Percentiles rank a stretch among this genome's conserved stretches.
Evolutionary conservation across 768 basidiomycete species (phyloP).

Genomic region (Tulasnella sp.): DNA sequence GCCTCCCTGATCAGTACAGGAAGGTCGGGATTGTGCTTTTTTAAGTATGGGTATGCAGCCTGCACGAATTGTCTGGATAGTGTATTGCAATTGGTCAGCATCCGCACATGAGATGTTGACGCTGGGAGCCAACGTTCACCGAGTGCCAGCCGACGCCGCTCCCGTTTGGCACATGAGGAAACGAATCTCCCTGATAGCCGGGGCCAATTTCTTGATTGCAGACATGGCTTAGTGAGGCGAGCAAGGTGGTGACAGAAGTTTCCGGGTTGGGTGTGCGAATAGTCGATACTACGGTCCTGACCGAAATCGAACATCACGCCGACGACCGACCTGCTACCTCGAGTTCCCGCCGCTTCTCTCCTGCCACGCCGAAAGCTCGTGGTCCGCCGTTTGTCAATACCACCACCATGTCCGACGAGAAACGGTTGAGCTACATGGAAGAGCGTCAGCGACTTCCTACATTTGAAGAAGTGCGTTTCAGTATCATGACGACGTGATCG

Average conservation of each 20-base stretch:
- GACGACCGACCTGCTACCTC: neutral
- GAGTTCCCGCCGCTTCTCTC: neutral
- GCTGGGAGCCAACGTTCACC: constrained; percentile 34
- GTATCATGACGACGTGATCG: neutral
- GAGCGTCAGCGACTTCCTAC: constrained; percentile 10
- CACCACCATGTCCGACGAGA: constrained; percentile 3
- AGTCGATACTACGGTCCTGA: constrained; percentile 2
- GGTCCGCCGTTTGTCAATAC: constrained; percentile 1
- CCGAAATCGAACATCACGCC: constrained; percentile 7
- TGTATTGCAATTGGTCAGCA: constrained; percentile 4
- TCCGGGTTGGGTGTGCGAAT: neutral
- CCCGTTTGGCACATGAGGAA: constrained; percentile 70
- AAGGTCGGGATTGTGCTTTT: constrained; percentile 76
- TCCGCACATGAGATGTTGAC: neutral
- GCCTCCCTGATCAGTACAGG: constrained; percentile 75
- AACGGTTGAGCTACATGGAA: constrained; percentile 10
- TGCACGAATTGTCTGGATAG: constrained; percentile 59
- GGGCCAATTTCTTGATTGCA: constrained; percentile 60
- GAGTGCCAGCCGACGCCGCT: constrained; percentile 61
- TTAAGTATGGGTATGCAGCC: constrained; percentile 59
- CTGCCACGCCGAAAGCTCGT: neutral
- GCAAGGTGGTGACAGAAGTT: constrained; percentile 15
- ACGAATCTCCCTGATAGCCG: constrained; percentile 67
- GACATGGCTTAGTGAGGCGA: constrained; percentile 33
- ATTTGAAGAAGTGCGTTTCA: constrained; percentile 10